A percentile compares a stretch with the other conserved stretches of the same genome.
These are phyloP conservation scores for Porogramme epimiltina DNA, from an alignment of 1,284 basidiomycete genomes.

Conservation along the genomic window DNA sequence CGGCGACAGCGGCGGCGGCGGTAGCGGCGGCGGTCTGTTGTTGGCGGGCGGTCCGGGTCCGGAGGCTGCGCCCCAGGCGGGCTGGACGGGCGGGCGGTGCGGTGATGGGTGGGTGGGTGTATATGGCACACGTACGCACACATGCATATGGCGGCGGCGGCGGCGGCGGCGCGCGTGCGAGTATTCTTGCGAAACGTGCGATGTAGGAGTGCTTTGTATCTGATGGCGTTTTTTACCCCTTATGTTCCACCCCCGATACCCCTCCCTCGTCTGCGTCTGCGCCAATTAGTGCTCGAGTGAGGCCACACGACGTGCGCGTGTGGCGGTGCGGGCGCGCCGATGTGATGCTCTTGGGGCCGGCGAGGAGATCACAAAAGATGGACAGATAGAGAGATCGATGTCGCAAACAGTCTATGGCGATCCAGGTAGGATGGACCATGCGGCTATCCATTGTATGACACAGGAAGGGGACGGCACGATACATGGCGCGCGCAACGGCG, in stretches of 20 bases:
- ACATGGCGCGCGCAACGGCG: conserved; percentile 19
- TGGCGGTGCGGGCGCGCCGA: too few relatives aligned
- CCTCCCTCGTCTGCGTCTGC: background rate
- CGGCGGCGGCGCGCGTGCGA: too few relatives aligned
- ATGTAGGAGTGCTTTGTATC: conserved; percentile 1
- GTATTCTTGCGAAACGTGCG: background rate
- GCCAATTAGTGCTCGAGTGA: background rate
- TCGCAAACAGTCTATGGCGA: conserved; percentile 1
- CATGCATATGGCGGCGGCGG: too few relatives aligned
- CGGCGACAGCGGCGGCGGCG: too few relatives aligned
- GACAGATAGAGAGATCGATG: conserved; percentile 3
- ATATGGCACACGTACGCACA: too few relatives aligned
- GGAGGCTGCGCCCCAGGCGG: background rate
- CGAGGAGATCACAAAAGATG: background rate
- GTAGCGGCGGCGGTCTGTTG: too few relatives aligned
- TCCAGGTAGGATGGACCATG: conserved; percentile 18
- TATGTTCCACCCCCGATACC: background rate
- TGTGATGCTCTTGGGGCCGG: too few relatives aligned
- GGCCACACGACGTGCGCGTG: background rate
- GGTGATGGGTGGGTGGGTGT: background rate
- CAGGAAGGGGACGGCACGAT: conserved; percentile 13
- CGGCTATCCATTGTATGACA: conserved; percentile 24
- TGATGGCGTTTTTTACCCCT: conserved; percentile 2
- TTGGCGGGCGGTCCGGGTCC: background rate
- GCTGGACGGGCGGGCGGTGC: background rate